Base-by-base conservation (phyloP, 2,329 filamentous ascomycete species). In the Stachybotrys chartarum region DNA sequence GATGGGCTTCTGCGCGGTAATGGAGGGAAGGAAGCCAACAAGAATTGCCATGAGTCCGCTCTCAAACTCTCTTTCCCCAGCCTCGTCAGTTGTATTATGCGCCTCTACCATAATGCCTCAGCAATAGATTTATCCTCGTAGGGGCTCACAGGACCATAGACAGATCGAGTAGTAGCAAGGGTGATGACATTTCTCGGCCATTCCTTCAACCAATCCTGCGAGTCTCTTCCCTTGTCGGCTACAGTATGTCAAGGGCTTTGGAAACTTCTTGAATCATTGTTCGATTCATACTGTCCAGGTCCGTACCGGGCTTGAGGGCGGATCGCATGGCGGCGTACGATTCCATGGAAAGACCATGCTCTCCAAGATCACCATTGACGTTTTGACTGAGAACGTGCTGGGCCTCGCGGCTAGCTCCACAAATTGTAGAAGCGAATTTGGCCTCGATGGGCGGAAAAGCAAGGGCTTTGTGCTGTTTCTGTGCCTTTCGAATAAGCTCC, bases 141-240 rank as follows among this genome's bases (percentile, higher is more conserved):
- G 3, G 56, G 56, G 30, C 56, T 58, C 54, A 48, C 54, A 12
- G 56, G 56, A 16, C 56, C 56, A 30, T 58, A 58, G 10, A 58
- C 51, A 30, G 56, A 47, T 14, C 56, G 42, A 4, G 56, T 58
- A 5, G 54, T 58, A 14, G 56, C 56, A 12, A 31, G 50, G 8
- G 56, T 58, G 32, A 56, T 46, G 31, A 30, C 52, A 39, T 53
- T 54, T 24, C 42, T 30, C 7, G 54, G 39, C 56, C 56, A 58
- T 30, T 30, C 30, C 30, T 58, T 48, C 50, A 58, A 24, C 7
- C 44, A 24, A 35, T 54, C 39, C 47, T 30, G 53, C 30, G 44
- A 14, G 5, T 54, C 56, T 17, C 10, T 39, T 12, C 35, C 7
- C 35, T n/a, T 2, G 50, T 16, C 11, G 56, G 54, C 46, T 55